Base-by-base conservation (phyloP, 768 basidiomycete genomes). In the Mrakia frigida region DNA sequence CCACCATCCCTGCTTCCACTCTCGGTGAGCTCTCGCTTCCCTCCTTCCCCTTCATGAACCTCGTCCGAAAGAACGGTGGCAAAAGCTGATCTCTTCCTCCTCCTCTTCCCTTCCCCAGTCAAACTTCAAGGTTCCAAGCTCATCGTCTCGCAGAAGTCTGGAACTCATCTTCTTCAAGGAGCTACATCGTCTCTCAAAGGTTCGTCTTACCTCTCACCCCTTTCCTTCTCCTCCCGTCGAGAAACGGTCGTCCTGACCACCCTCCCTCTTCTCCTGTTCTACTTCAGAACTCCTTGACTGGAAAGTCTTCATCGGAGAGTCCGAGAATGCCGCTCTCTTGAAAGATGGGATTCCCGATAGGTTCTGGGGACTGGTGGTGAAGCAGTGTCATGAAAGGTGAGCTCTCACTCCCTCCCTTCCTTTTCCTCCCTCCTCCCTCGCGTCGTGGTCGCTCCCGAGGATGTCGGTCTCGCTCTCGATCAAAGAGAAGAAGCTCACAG, bases 381-480 rank as follows among this genome's bases (percentile, higher is more conserved):
- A 94, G 82, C 83, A 94, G 56, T 88, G 88, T 0, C 91, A 93
- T 79, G 94, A 96, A 84, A 94, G 93, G 94, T 93, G 70, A 73
- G 85, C 35, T 50, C 31, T 28, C 46, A 35, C 53, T 74, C 65
- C 18, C 7, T 75, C 74, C 37, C 35, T 41, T 37, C 31, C 25
- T 41, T 21, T 56, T 53, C 25, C 16, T n/a, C 73, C 37, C 1
- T 39, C 23, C 14, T 52, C 65, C 50, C 21, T n/a, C 14, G 50
- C 21, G 28, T 37, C 13, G 46, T 2, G 2, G 0, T 50, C 16
- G 2, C 11, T 21, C 46, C 21, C 46, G 18, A 50, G 2, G 16
- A 43, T 9, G 18, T 2, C 16, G 5, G 46, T 3, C 18, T 50
- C 46, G 11, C 46, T 23, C 16, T 16, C 23, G 16, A 52, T 18